These are phyloP conservation scores for Talaromyces pinophilus DNA, from an alignment of 2,329 filamentous ascomycete genomes.

Conservation along the genomic window DNA sequence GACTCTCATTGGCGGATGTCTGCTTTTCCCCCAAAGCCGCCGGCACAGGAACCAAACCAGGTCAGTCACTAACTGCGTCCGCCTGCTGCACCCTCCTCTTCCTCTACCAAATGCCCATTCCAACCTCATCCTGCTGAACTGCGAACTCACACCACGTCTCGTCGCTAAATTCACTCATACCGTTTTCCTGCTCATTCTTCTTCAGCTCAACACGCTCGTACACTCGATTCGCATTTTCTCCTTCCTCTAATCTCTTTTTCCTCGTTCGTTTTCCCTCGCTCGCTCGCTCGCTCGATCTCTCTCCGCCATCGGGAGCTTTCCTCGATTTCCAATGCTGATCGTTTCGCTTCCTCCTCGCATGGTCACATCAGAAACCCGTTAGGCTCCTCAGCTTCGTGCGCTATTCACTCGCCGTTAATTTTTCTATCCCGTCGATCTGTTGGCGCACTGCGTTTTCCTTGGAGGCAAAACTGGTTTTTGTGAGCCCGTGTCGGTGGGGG, in stretches of 20 bases:
- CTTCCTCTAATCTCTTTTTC: constrained; percentile 14
- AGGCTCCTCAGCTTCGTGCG: constrained; percentile 25
- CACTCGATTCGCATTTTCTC: constrained; percentile 24
- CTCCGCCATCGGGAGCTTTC: constrained; percentile 24
- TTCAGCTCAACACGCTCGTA: neutral
- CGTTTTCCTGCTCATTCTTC: neutral
- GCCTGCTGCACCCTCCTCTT: constrained; percentile 13
- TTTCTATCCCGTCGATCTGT: neutral
- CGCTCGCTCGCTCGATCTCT: constrained; percentile 16
- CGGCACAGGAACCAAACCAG: constrained; percentile 22
- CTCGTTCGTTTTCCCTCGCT: constrained; percentile 19
- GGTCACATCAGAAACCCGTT: constrained; percentile 39
- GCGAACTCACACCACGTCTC: neutral
- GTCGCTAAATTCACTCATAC: constrained; percentile 10
- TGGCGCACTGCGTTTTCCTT: constrained; percentile 7
- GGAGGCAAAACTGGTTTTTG: constrained; percentile 7
- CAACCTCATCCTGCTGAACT: constrained; percentile 4
- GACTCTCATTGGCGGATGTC: constrained; percentile 12
- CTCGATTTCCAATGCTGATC: constrained; percentile 36
- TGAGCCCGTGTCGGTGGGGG: constrained; percentile 36
- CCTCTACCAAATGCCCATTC: constrained; percentile 14
- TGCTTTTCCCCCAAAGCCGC: constrained; percentile 21
- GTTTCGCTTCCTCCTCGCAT: constrained; percentile 34
- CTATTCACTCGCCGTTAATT: constrained; percentile 27
- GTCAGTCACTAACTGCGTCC: constrained; percentile 16